Evolutionary conservation across 768 basidiomycete genomes (phyloP).

Genomic region (Boletus tomentosulus): DNA sequence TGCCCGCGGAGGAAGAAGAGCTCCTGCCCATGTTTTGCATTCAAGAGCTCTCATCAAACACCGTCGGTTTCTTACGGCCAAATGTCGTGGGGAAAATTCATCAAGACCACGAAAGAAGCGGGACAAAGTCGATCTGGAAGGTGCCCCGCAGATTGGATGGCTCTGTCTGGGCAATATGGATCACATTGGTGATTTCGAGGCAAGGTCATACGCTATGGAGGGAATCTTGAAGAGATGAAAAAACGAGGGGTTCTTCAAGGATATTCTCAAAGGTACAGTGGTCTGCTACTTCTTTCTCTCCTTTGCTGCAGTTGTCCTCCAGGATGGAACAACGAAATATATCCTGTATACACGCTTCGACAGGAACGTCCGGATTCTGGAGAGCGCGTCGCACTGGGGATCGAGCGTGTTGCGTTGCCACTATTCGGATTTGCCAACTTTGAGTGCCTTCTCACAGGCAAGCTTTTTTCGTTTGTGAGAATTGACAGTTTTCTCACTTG

Average conservation of each 20-base stretch:
- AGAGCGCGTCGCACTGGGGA: slow-evolving; percentile 31
- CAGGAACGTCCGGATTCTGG: not conserved
- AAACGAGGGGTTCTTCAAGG: slow-evolving; percentile 12
- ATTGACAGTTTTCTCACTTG: not conserved
- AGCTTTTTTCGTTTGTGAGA: not conserved
- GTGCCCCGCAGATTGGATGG: slow-evolving; percentile 11
- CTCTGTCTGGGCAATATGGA: slow-evolving; percentile 17
- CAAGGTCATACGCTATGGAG: slow-evolving; percentile 14
- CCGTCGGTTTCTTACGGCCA: slow-evolving; percentile 22
- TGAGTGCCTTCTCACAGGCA: slow-evolving; percentile 41
- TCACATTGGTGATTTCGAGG: slow-evolving; percentile 8
- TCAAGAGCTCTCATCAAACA: slow-evolving; percentile 7
- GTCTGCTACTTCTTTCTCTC: not conserved
- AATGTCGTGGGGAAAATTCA: slow-evolving; percentile 12
- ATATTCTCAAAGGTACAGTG: slow-evolving; percentile 19
- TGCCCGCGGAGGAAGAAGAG: slow-evolving; percentile 13
- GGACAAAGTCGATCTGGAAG: slow-evolving; percentile 15
- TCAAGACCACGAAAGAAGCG: slow-evolving; percentile 2
- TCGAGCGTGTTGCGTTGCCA: slow-evolving; percentile 42
- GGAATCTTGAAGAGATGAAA: slow-evolving; percentile 14
- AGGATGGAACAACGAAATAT: slow-evolving; percentile 26
- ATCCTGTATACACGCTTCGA: slow-evolving; percentile 23
- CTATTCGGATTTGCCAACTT: slow-evolving; percentile 44
- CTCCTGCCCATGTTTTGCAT: slow-evolving; percentile 20
- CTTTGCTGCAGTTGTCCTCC: not conserved